Percentiles rank a stretch among this genome's conserved stretches.
Conservation (phyloP, 495 filamentous ascomycete species). For the Neurospora terricola region DNA sequence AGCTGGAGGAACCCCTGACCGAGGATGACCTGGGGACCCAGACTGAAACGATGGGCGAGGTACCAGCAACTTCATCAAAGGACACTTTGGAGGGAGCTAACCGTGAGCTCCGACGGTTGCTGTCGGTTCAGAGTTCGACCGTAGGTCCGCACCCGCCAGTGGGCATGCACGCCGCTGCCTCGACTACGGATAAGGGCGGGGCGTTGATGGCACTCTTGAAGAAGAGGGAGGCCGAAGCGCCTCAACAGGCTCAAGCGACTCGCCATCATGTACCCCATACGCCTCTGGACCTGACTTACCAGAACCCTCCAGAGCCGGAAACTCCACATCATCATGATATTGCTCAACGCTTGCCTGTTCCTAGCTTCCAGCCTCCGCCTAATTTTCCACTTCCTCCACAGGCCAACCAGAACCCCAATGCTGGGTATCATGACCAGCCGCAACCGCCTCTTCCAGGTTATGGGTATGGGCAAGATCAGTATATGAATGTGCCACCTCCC, state of each 20-base stretch:
- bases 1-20: constrained; percentile 28
- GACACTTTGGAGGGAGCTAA: constrained; percentile 47
- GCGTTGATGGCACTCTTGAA: constrained; percentile 26
- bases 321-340: constrained; percentile 34
- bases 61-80: constrained; percentile 16
- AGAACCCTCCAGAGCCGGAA: constrained; percentile 23
- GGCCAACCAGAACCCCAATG: constrained; percentile 5
- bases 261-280: constrained; percentile 22
- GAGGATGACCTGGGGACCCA: constrained; percentile 31
- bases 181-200: constrained; percentile 21
- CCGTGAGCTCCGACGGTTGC: constrained; percentile 50
- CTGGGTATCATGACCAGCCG: constrained; percentile 9
- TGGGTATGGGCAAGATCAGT: constrained; percentile 18
- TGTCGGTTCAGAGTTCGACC: constrained; percentile 48
- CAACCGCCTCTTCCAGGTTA: constrained; percentile 9
- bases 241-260: constrained; percentile 10
- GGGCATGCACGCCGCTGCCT: constrained; percentile 9
- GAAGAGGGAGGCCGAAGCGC: constrained; percentile 8
- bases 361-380: constrained; percentile 32
- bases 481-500: constrained; percentile 14
- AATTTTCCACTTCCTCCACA: constrained; percentile 31
- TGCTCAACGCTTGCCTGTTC: constrained; percentile 21
- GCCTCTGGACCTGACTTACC: constrained; percentile 32
- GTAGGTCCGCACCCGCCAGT: constrained; percentile 27
- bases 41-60: constrained; percentile 10